A percentile compares a stretch with the other conserved stretches of the same genome.
Evolutionary conservation across 2,329 filamentous ascomycete genomes (phyloP).

Genomic region (Shiraia sp.): DNA sequence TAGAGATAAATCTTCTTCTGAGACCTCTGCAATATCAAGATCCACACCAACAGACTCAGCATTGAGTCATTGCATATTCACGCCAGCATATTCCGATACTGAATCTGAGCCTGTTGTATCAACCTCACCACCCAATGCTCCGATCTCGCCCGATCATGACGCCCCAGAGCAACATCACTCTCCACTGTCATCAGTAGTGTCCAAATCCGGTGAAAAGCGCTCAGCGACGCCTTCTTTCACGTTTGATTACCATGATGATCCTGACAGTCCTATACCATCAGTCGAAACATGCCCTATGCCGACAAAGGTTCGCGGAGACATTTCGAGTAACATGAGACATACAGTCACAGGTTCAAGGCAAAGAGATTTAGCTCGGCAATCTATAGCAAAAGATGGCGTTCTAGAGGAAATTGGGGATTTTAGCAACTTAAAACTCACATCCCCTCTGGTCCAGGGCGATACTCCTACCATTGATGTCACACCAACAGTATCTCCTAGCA

Average conservation of each 20-base stretch:
- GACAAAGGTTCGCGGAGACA: constrained; percentile 4
- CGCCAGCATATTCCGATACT: no score
- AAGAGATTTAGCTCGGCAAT: not conserved
- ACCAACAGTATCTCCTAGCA: constrained; percentile 1
- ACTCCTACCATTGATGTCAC: constrained; percentile 14
- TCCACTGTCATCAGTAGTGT: no score
- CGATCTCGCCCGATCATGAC: no score
- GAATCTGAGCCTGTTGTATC: no score
- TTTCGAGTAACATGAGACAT: constrained; percentile 7
- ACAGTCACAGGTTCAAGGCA: constrained; percentile 8
- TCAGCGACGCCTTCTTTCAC: constrained; percentile 2
- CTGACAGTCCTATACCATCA: constrained; percentile 12
- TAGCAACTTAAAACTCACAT: constrained; percentile 7
- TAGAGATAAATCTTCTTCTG: no score
- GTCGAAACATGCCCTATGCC: constrained; percentile 8
- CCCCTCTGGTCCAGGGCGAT: not conserved
- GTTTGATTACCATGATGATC: constrained; percentile 4
- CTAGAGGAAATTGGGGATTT: constrained; percentile 5
- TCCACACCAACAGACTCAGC: no score
- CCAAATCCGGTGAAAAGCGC: constrained; percentile 4
- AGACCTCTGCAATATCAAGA: no score
- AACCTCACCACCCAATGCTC: no score
- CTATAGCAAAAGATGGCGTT: not conserved
- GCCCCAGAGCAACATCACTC: no score
- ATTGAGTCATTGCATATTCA: no score